Conservation (phyloP, 768 basidiomycete species). For the Sistotremastrum suecicum region DNA sequence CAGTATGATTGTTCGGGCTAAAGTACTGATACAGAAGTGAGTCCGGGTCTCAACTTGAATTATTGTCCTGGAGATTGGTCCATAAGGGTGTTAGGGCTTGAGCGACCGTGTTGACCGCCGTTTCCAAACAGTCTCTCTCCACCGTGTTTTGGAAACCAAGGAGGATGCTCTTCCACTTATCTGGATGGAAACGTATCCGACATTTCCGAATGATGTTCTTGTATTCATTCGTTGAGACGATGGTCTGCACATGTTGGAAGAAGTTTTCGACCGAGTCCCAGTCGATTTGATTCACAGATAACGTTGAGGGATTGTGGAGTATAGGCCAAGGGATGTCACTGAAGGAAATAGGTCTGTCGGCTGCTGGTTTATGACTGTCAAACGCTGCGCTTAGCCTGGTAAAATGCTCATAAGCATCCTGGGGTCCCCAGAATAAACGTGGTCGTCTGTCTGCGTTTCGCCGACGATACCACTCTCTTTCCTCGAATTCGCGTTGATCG, state of each 20-base stretch:
- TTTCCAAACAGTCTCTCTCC: conserved; percentile 45
- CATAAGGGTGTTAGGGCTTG: conserved; percentile 63
- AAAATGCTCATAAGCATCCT: conserved; percentile 61
- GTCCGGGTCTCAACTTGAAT: no score
- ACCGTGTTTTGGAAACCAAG: conserved; percentile 41
- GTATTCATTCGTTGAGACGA: conserved; percentile 49
- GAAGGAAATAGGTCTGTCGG: conserved; percentile 38
- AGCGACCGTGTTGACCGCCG: conserved; percentile 56
- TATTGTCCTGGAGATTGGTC: conserved; percentile 10
- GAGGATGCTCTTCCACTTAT: conserved; percentile 60
- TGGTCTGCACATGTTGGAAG: conserved; percentile 36
- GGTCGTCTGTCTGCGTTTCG: conserved; percentile 39
- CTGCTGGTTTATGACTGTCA: conserved; percentile 42
- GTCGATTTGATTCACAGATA: conserved; percentile 51
- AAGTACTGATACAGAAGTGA: no score
- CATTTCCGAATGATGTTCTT: conserved; percentile 53
- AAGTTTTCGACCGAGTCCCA: conserved; percentile 62
- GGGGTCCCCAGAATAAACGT: conserved; percentile 45
- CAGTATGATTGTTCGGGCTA: no score
- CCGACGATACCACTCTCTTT: conserved; percentile 28
- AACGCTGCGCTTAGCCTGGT: conserved; percentile 44
- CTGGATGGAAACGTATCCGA: conserved; percentile 66
- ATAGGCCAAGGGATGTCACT: conserved; percentile 69
- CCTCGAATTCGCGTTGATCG: conserved; percentile 21
- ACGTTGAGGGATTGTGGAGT: conserved; percentile 33